Conservation (phyloP, 1,284 basidiomycete species). For the Pisolithus thermaeus region DNA sequence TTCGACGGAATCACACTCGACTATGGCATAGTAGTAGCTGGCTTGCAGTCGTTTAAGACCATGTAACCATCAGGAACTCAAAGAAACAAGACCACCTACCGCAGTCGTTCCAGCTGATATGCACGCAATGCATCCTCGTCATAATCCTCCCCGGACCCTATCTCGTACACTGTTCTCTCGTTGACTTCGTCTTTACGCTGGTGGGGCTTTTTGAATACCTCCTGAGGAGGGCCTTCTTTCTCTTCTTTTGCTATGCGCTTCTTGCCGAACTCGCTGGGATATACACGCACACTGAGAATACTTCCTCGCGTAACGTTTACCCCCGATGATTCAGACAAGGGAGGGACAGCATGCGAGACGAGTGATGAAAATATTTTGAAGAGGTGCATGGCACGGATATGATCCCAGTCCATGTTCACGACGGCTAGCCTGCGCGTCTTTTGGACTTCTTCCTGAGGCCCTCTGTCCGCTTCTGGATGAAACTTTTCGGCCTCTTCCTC, state of each 20-base stretch:
- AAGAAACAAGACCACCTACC: slow-evolving; percentile 45
- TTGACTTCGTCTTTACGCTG: slow-evolving; percentile 49
- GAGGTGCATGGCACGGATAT: slow-evolving; percentile 86
- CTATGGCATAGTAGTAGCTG: slow-evolving; percentile 96
- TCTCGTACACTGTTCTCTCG: slow-evolving; percentile 62
- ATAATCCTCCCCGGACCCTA: slow-evolving; percentile 66
- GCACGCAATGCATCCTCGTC: slow-evolving; percentile 86
- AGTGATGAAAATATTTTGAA: slow-evolving; percentile 93
- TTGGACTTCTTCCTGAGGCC: slow-evolving; percentile 34
- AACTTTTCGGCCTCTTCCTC: background rate
- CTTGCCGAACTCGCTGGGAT: slow-evolving; percentile 93
- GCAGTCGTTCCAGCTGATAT: slow-evolving; percentile 91
- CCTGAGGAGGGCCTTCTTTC: slow-evolving; percentile 82
- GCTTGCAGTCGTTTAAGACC: slow-evolving; percentile 3
- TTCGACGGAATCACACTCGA: slow-evolving; percentile 79
- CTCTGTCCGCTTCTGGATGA: slow-evolving; percentile 31
- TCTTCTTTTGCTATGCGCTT: slow-evolving; percentile 86
- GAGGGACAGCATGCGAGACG: slow-evolving; percentile 54
- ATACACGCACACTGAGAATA: slow-evolving; percentile 76
- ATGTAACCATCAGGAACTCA: background rate
- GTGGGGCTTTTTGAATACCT: slow-evolving; percentile 66
- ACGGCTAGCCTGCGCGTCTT: slow-evolving; percentile 80
- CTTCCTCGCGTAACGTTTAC: slow-evolving; percentile 46
- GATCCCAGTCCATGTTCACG: slow-evolving; percentile 99
- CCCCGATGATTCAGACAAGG: slow-evolving; percentile 27